Evolutionary conservation across 495 filamentous ascomycete species (phyloP), one percentile per base, ranked within the genome.

Genomic region (Lasiosphaeria miniovina): DNA sequence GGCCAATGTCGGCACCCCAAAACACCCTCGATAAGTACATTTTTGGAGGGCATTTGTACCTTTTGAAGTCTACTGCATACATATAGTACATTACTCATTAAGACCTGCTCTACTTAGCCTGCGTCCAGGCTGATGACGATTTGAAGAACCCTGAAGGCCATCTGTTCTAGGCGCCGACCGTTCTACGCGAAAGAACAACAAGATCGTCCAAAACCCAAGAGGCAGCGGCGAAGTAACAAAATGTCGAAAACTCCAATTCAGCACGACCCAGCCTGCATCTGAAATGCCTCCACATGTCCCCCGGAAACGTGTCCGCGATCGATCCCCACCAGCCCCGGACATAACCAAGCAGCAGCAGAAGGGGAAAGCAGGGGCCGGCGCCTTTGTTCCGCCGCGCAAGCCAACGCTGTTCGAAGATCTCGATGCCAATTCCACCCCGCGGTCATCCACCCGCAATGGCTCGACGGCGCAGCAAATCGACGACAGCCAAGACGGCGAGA

Each of bases 391-490:
- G 4, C 63, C 74, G 17, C 74, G 80, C 41, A 88, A 85, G 71
- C 61, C 76, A 12, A 85, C 80, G 12, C 80, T 88, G 32, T 90
- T 87, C 76, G 89, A 87, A 65, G 82, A 83, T 55, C 79, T 84
- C 65, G 91, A 90, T 73, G 83, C 77, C 63, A 72, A 45, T 66
- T 74, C 64, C 38, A 76, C 72, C n/a, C 73, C 71, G 17, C 74
- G 74, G 1, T 83, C 79, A 0, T 72, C 82, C 15, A 76, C 80
- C 56, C 71, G 82, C 49, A 83, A 74, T 14, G 77, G 79, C 60
- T 75, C 72, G 3, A 70, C 78, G 3, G 60, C 84, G 14, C 70
- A 77, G 5, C 59, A 75, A 24, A 69, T 86, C 40, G 79, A 80
- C 9, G 80, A 80, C 57, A 80, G 79, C 40, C 79, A 86, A 36